Evolutionary conservation across 495 filamentous ascomycete genomes (phyloP).

Genomic region (Hypoxylon subgilvum): DNA sequence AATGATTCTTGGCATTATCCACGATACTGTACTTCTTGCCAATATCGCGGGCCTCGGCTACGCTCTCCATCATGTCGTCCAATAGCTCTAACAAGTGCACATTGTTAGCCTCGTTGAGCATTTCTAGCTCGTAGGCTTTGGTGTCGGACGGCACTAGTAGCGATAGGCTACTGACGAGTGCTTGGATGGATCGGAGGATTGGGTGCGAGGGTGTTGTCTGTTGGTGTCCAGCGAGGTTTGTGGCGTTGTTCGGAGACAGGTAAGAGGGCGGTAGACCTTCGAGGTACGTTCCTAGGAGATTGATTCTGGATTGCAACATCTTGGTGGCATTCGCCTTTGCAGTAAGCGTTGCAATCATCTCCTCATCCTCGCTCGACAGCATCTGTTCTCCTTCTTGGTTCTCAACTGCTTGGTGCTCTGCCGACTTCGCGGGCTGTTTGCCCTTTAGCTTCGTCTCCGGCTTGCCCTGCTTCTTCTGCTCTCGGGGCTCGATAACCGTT

Average conservation of each 20-base stretch:
- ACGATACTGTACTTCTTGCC: conserved; percentile 75
- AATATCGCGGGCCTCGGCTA: conserved; percentile 69
- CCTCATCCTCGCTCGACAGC: conserved; percentile 80
- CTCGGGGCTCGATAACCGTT: conserved; percentile 57
- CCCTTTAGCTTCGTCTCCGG: conserved; percentile 52
- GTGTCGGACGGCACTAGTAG: conserved; percentile 63
- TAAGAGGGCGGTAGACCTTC: conserved; percentile 70
- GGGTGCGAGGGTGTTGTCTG: conserved; percentile 65
- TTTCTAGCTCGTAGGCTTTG: conserved; percentile 61
- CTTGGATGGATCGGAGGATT: conserved; percentile 70
- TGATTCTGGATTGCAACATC: conserved; percentile 85
- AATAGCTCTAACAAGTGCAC: conserved; percentile 76
- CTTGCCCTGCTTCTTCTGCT: conserved; percentile 47
- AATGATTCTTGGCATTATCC: conserved; percentile 52
- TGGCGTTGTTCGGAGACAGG: conserved; percentile 50
- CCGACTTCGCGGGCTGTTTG: conserved; percentile 49
- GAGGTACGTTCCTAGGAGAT: conserved; percentile 81
- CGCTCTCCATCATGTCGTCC: conserved; percentile 68
- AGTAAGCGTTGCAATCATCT: conserved; percentile 69
- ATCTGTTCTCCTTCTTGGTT: conserved; percentile 51
- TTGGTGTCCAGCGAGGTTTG: conserved; percentile 41
- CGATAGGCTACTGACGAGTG: conserved; percentile 66
- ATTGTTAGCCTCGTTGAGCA: conserved; percentile 73
- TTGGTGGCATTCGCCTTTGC: conserved; percentile 90
- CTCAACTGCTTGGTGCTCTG: conserved; percentile 39